Percentiles rank a stretch among this genome's conserved stretches.
phyloP scores from a whole-genome alignment of 257 asterid genomes.

The Primulina eburnea region DNA sequence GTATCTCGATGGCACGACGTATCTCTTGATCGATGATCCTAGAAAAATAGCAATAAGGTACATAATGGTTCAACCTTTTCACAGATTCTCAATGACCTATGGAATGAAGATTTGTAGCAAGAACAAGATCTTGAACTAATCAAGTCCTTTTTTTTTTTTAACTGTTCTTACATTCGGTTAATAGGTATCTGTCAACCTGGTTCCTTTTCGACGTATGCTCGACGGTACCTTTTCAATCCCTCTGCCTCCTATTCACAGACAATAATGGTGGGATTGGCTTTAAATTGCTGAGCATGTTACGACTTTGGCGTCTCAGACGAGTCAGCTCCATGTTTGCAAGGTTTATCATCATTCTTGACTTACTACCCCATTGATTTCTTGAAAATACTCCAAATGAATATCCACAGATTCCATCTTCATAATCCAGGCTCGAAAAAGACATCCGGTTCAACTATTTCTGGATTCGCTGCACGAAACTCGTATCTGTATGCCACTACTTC shows the following conservation, averaged over 20 bases:
- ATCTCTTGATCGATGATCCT: slow-evolving; percentile 63
- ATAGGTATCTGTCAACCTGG: slow-evolving; percentile 85
- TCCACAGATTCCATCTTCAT: not conserved
- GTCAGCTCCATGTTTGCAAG: slow-evolving; percentile 80
- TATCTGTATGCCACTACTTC: slow-evolving; percentile 48
- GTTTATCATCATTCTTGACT: slow-evolving; percentile 30
- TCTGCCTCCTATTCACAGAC: slow-evolving; percentile 62
- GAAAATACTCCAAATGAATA: not conserved
- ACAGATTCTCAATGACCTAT: not conserved
- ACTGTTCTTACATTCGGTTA: slow-evolving; percentile 9
- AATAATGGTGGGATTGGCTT: slow-evolving; percentile 72
- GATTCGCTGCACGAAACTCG: slow-evolving; percentile 79
- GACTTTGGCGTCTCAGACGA: slow-evolving; percentile 90
- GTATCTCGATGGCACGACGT: slow-evolving; percentile 56
- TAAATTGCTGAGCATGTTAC: slow-evolving; percentile 73
- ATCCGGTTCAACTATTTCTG: slow-evolving; percentile 88
- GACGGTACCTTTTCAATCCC: slow-evolving; percentile 68
- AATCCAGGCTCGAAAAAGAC: slow-evolving; percentile 79
- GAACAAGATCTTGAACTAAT: not conserved
- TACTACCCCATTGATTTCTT: not conserved
- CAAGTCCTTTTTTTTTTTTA: not conserved
- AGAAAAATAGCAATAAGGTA: slow-evolving; percentile 62
- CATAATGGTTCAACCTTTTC: slow-evolving; percentile 28
- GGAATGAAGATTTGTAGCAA: not conserved
- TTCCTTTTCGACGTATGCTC: slow-evolving; percentile 78